Evolutionary conservation across 2,329 filamentous ascomycete species (phyloP), one percentile per base, ranked within the genome.

Genomic region (Fusarium buharicum): DNA sequence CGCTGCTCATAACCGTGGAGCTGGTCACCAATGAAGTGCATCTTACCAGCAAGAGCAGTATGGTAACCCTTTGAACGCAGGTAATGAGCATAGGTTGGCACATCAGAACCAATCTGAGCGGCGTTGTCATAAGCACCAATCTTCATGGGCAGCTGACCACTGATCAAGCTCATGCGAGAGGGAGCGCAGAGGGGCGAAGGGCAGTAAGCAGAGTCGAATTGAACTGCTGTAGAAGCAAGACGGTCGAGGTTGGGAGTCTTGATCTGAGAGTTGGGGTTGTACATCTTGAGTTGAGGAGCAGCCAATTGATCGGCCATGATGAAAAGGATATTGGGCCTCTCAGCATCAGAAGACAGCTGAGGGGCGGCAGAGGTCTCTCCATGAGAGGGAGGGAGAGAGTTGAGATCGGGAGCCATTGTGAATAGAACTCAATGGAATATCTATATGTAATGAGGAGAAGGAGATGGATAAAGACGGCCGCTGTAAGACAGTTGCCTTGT

Each of bases 291-390:
- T 68, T 93, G 85, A 16, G 93, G 93, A 24, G 93, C 93, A 16
- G 93, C 91, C 75, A 97, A 87, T 80, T 97, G 93, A 78, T 97
- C 93, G 50, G 93, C 93, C 93, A 97, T 97, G 79, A 97, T 96
- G 82, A 95, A 97, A 40, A 81, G 71, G 38, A 81, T 80, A 65
- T 81, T 81, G 60, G 78, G 77, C 63, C 72, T 72, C 52, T 75
- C 71, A 22, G 70, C 64, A 34, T 69, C 65, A 16, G 55, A 39
- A 17, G 58, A 65, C 27, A 67, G 55, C n/a, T 55, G 57, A 51
- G 54, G 50, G 22, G 64, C 30, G 39, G 61, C 41, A 47, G 66
- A 66, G 43, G 51, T 54, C 51, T 64, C 61, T 17, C 55, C 64
- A 9, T 80, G 80, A 27, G 86, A 88, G 33, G 81, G 77, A 37